Conservation (phyloP, 1,284 basidiomycete species). For the Boletellus dicymbophilus region DNA sequence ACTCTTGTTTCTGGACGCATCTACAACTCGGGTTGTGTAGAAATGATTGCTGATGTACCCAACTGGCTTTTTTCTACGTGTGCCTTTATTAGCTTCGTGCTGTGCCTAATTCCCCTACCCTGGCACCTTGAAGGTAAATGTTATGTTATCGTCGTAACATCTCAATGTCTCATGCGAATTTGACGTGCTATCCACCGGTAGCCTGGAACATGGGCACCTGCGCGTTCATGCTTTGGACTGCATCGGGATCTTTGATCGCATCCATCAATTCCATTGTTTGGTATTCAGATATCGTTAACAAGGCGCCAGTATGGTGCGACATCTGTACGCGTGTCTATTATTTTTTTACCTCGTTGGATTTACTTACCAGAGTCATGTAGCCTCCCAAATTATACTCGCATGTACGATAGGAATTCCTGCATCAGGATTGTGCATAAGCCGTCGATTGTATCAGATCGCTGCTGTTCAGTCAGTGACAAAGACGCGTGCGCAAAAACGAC, state of each 20-base stretch:
- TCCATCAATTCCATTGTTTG: conserved; percentile 59
- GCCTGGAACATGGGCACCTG: conserved; percentile 61
- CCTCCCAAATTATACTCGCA: conserved; percentile 42
- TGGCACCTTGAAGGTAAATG: conserved; percentile 44
- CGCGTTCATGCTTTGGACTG: conserved; percentile 59
- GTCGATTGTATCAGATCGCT: conserved; percentile 46
- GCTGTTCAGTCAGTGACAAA: conserved; percentile 38
- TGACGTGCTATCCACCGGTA: conserved; percentile 13
- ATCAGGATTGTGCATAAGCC: conserved; percentile 47
- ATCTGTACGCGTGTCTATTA: conserved; percentile 16
- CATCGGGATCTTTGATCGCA: conserved; percentile 48
- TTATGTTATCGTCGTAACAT: too few species aligned
- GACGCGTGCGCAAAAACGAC: conserved; percentile 36
- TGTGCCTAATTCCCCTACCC: conserved; percentile 44
- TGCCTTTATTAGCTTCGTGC: conserved; percentile 38
- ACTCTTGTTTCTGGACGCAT: too few species aligned
- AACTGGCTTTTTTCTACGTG: conserved; percentile 33
- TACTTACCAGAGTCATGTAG: conserved; percentile 27
- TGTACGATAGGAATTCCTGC: conserved; percentile 52
- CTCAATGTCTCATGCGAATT: not conserved
- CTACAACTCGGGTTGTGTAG: conserved; percentile 29
- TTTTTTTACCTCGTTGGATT: not conserved
- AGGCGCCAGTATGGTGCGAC: conserved; percentile 61
- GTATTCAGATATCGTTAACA: conserved; percentile 47
- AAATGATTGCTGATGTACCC: conserved; percentile 23